phyloP scores from a whole-genome alignment of 202 grass and related monocot species.

The Setaria italica region DNA sequence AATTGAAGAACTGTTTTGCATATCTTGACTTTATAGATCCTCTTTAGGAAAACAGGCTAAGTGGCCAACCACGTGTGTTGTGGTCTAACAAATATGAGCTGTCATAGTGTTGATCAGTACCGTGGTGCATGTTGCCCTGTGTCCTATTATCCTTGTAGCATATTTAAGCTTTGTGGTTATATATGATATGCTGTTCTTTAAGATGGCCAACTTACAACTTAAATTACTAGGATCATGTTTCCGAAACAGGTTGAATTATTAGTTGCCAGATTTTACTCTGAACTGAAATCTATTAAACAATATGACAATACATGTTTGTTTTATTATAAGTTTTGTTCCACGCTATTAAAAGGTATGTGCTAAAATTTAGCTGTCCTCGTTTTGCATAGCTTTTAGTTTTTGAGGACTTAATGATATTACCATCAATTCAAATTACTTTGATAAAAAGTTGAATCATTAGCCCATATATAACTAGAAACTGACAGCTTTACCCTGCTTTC shows the following conservation, averaged over 20 bases:
- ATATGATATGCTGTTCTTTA: not conserved
- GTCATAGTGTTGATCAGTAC: not conserved
- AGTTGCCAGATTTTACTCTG: not conserved
- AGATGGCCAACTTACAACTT: slow-evolving; percentile 6
- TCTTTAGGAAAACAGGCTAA: slow-evolving; percentile 14
- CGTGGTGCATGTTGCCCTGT: not conserved
- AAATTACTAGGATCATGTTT: not conserved
- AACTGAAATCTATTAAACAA: not conserved
- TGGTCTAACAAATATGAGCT: slow-evolving; percentile 14
- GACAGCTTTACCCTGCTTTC: slow-evolving; percentile 4
- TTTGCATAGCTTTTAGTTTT: not conserved
- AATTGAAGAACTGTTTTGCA: not conserved
- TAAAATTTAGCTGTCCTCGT: not conserved
- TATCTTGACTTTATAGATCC: not conserved
- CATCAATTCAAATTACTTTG: not conserved
- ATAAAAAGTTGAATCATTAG: not conserved
- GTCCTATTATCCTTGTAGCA: not conserved
- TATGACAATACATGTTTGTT: not conserved
- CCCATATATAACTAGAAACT: not conserved
- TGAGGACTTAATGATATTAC: slow-evolving; percentile 15
- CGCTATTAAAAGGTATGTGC: not conserved
- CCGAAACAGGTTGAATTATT: not conserved
- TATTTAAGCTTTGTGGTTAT: not conserved
- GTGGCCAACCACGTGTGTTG: not conserved
- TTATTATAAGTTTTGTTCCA: not conserved